Conservation (phyloP, 129 eudicot genomes). For the Lactuca saligna region DNA sequence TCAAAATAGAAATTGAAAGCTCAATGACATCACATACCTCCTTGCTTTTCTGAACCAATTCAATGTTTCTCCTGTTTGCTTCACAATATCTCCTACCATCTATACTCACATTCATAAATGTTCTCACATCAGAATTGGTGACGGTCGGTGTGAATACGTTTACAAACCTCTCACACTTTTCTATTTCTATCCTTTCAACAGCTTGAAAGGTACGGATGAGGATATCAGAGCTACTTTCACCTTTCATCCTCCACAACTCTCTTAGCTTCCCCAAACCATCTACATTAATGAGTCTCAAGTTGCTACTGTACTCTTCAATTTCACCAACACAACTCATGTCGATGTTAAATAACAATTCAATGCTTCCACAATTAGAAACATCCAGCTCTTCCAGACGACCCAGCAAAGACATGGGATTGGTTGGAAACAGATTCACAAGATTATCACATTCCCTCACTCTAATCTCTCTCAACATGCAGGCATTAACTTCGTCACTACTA, state of each 20-base stretch:
- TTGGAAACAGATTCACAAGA: not conserved
- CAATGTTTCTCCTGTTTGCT: not conserved
- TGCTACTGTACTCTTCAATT: slow-evolving; percentile 3
- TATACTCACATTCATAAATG: not conserved
- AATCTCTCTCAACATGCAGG: not conserved
- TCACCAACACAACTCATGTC: not conserved
- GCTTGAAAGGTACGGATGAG: not conserved
- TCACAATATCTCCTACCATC: not conserved
- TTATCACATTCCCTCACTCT: not conserved
- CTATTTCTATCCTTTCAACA: not conserved
- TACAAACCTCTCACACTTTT: not conserved
- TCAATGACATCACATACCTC: slow-evolving; percentile 8
- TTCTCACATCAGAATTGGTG: not conserved
- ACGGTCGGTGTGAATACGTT: slow-evolving; percentile 1
- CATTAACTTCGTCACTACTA: not conserved
- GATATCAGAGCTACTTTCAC: not conserved
- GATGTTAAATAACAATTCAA: slow-evolving; percentile 7
- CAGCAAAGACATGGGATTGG: not conserved
- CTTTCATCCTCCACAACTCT: slow-evolving; percentile 3
- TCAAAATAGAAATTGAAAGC: too few relatives aligned
- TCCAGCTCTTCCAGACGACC: not conserved
- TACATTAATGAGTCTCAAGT: not conserved
- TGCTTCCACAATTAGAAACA: not conserved
- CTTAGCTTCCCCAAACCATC: not conserved
- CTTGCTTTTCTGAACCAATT: not conserved